Base-by-base conservation (phyloP, 163 green algal species). In the Scenedesmus sp. region DNA sequence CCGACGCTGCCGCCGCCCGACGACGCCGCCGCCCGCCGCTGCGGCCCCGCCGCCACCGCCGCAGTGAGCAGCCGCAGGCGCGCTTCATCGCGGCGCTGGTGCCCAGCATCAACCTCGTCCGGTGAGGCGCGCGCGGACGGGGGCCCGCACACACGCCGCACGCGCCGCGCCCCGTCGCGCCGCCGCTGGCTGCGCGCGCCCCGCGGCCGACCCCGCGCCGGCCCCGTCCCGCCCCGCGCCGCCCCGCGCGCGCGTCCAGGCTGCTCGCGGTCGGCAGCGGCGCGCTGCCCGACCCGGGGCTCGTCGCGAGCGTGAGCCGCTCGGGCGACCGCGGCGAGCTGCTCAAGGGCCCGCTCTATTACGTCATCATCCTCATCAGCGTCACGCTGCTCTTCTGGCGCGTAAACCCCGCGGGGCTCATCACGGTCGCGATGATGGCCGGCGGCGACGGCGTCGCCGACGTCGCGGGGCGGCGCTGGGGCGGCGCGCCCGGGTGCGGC, bases 261-360 rank as follows among this genome's bases (percentile, higher is more conserved):
- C 67, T 91, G 73, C 2, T 92, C 36, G 54, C 87, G 3, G 88
- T 96, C 7, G 94, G 92, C 51, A 89, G 29, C 4, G 93, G 93
- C 4, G 15, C 85, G 0, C 18, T 94, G 4, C 29, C 78, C 48
- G 87, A 95, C 60, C 63, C 90, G 14, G 89, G 89, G 2, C 84
- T 94, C 22, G 88, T 98, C 10, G 84, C 83, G 45, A 86, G 87
- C 0, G 90, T 98, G 50, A 96, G 85, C 72, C 80, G 95, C 9
- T 70, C 89, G 64, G 85, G 93, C 13, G 89, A 94, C 73, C 83
- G 70, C 24, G 24, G 24, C 0, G 91, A 97, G 83, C 86, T 97
- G 63, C 86, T 97, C 39, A 86, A 87, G 80, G 95, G 94, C 2
- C 95, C 94, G 0, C 73, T 97, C n/a, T 97, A 94, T 78, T 98